Evolutionary conservation across 768 basidiomycete genomes (phyloP).

Genomic region (Russula sp.): DNA sequence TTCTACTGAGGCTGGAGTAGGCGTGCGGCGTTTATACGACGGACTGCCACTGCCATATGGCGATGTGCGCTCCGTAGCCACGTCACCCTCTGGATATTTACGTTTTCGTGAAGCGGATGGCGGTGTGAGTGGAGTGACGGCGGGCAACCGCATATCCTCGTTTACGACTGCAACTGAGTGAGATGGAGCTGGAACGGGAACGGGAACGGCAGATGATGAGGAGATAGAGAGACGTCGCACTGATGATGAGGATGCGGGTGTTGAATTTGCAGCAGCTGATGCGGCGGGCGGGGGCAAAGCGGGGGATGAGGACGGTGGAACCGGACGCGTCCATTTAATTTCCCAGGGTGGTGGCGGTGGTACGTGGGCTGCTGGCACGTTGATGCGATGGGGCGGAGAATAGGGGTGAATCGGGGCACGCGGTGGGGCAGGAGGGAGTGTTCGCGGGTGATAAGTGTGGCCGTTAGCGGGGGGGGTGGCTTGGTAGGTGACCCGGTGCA

Average conservation of each 20-base stretch:
- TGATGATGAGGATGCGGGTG: conserved; percentile 29
- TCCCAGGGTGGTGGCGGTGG: conserved; percentile 44
- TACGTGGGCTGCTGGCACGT: conserved; percentile 26
- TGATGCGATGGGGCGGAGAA: conserved; percentile 20
- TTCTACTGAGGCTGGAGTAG: conserved; percentile 28
- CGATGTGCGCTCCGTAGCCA: conserved; percentile 12
- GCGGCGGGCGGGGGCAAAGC: conserved; percentile 25
- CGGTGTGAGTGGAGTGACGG: conserved; percentile 26
- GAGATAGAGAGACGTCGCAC: conserved; percentile 21
- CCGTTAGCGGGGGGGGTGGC: conserved; percentile 22
- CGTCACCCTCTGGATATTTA: conserved; percentile 37
- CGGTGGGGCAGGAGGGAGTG: conserved; percentile 35
- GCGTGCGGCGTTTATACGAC: conserved; percentile 28
- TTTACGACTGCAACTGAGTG: neutral
- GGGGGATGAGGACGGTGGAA: neutral
- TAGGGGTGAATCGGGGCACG: conserved; percentile 33
- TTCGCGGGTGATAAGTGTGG: conserved; percentile 19
- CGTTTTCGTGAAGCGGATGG: conserved; percentile 36
- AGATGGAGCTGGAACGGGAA: neutral
- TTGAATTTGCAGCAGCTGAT: conserved; percentile 20
- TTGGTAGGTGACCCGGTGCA: conserved; percentile 22
- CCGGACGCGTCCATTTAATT: conserved; percentile 34
- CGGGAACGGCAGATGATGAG: neutral
- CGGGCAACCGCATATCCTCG: conserved; percentile 16
- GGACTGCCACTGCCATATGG: conserved; percentile 25